phyloP scores from a whole-genome alignment of 2,329 filamentous ascomycete species.

The Fusarium sp. region DNA sequence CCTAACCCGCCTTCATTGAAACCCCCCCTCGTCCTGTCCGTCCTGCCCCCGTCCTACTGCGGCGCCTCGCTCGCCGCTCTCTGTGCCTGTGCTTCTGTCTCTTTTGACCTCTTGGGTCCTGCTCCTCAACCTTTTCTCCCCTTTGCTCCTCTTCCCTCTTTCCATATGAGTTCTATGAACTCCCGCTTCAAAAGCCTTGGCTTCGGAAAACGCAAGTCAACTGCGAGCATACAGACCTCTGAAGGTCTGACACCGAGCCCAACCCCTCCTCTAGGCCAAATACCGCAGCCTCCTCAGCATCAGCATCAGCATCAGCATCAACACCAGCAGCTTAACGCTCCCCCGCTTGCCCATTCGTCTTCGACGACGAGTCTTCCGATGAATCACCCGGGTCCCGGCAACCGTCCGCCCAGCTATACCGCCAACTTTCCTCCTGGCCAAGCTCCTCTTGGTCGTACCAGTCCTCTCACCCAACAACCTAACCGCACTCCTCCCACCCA shows the following conservation, averaged over 20 bases:
- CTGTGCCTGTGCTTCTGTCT: conserved; percentile 36
- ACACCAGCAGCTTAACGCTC: conserved; percentile 55
- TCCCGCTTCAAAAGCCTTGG: conserved; percentile 83
- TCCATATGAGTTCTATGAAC: conserved; percentile 81
- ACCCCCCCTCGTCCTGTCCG: conserved; percentile 41
- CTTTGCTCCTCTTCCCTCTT: conserved; percentile 48
- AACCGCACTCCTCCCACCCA: conserved; percentile 69
- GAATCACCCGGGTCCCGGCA: conserved; percentile 71
- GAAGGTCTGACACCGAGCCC: conserved; percentile 54
- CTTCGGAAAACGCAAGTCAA: conserved; percentile 84
- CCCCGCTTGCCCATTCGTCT: conserved; percentile 56
- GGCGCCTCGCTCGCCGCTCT: conserved; percentile 40
- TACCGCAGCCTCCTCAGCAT: conserved; percentile 62
- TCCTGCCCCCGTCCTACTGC: conserved; percentile 39
- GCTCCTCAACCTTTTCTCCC: conserved; percentile 44
- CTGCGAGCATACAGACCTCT: conserved; percentile 68
- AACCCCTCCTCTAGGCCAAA: conserved; percentile 60
- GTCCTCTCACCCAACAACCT: conserved; percentile 62
- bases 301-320: conserved; percentile 54
- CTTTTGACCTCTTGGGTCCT: conserved; percentile 44
- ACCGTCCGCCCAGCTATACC: conserved; percentile 74
- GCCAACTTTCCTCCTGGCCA: conserved; percentile 65
- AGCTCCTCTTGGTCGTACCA: conserved; percentile 66
- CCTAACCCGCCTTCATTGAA: conserved; percentile 33
- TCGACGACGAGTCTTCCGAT: conserved; percentile 66